phyloP scores from a whole-genome alignment of 1,284 basidiomycete species.

The Coniophora puteana region DNA sequence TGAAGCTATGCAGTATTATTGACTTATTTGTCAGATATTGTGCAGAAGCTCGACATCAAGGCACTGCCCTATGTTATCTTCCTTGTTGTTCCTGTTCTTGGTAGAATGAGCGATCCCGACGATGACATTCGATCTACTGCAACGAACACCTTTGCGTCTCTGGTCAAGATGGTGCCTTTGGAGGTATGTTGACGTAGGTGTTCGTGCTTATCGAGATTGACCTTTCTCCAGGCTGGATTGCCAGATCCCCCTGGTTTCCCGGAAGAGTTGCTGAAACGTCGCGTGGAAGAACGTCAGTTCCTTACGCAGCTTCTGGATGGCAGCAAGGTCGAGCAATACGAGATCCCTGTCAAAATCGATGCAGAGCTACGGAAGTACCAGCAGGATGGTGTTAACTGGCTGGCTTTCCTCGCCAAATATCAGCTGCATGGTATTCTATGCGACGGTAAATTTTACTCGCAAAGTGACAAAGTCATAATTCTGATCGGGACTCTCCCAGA shows the following conservation, averaged over 20 bases:
- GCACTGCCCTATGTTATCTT: conserved; percentile 97
- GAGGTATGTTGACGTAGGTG: conserved; percentile 55
- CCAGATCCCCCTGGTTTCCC: conserved; percentile 95
- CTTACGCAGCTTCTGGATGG: conserved; percentile 93
- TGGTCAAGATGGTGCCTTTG: conserved; percentile 99
- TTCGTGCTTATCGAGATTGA: neutral
- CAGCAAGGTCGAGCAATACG: conserved; percentile 90
- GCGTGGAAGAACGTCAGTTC: conserved; percentile 89
- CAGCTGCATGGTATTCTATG: conserved; percentile 98
- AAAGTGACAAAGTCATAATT: neutral
- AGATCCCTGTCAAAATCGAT: conserved; percentile 86
- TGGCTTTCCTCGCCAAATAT: conserved; percentile 96
- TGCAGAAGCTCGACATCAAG: conserved; percentile 90
- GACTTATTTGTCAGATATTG: conserved; percentile 63
- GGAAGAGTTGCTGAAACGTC: conserved; percentile 82
- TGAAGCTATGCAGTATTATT: conserved; percentile 2
- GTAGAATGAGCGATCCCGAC: conserved; percentile 95
- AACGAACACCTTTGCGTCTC: conserved; percentile 94
- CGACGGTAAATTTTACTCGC: conserved; percentile 64
- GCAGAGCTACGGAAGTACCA: conserved; percentile 97
- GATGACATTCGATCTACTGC: conserved; percentile 90
- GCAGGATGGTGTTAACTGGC: conserved; percentile 98
- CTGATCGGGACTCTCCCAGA: conserved; percentile 45
- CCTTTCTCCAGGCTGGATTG: conserved; percentile 72
- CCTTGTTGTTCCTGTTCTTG: conserved; percentile 93